Evolutionary conservation across 2,329 filamentous ascomycete genomes (phyloP).

Genomic region (Penicillium verrucosum): DNA sequence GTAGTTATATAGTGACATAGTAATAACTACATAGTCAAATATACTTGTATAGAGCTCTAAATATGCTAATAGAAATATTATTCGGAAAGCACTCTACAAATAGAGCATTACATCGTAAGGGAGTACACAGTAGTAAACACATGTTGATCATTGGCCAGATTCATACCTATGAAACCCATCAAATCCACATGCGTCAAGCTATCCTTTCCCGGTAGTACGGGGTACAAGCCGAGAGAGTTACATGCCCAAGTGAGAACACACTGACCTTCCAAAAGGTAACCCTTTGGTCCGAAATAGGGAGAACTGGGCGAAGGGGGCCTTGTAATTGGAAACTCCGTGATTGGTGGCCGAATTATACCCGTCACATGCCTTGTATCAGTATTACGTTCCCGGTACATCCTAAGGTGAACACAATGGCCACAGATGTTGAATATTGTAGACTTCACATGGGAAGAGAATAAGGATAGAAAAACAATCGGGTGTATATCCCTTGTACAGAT

Average conservation of each 20-base stretch:
- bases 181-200: slow-evolving; percentile 10
- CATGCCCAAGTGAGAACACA: neutral
- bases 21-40: too few relatives aligned
- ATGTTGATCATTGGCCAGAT: neutral
- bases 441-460: neutral
- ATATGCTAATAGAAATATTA: neutral
- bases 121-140: neutral
- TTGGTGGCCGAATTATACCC: slow-evolving; percentile 20
- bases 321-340: slow-evolving; percentile 23
- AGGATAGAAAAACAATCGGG: neutral
- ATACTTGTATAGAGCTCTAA: neutral
- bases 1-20: too few relatives aligned
- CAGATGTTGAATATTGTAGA: neutral
- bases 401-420: neutral
- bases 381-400: slow-evolving; percentile 11
- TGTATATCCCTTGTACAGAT: too few relatives aligned
- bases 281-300: slow-evolving; percentile 17
- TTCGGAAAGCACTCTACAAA: neutral
- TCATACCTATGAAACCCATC: neutral
- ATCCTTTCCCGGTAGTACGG: slow-evolving; percentile 3
- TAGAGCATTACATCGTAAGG: neutral
- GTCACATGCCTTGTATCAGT: slow-evolving; percentile 28
- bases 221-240: slow-evolving; percentile 11
- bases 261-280: neutral
- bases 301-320: neutral